Evolutionary conservation across 169 alveolate genomes (phyloP).

Genomic region (Eimeria necatrix): DNA sequence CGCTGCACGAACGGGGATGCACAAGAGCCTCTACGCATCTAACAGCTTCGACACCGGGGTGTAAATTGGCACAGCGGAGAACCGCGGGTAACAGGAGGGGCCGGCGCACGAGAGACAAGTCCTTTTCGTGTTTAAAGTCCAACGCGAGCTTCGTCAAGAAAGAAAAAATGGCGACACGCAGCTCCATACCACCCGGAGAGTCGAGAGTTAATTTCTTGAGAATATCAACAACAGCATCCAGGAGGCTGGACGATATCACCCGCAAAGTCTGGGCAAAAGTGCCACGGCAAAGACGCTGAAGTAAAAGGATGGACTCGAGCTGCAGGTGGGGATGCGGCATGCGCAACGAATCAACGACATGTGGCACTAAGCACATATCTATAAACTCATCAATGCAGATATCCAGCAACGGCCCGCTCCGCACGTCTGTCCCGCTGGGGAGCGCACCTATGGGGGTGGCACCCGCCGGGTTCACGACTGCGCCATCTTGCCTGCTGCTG

Average conservation of each 20-base stretch:
- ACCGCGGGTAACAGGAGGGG: slow-evolving; percentile 79
- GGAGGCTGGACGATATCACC: slow-evolving; percentile 67
- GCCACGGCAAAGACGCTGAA: slow-evolving; percentile 80
- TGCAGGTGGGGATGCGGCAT: slow-evolving; percentile 81
- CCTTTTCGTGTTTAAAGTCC: slow-evolving; percentile 74
- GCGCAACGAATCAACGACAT: slow-evolving; percentile 77
- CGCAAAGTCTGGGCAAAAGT: slow-evolving; percentile 79
- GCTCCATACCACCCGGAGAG: slow-evolving; percentile 74
- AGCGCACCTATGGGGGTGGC: background rate
- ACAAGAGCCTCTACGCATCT: slow-evolving; percentile 79
- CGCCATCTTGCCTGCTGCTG: slow-evolving; percentile 74
- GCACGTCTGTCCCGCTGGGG: slow-evolving; percentile 61
- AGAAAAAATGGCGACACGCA: slow-evolving; percentile 79
- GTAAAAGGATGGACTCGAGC: slow-evolving; percentile 78
- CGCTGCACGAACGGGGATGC: slow-evolving; percentile 69
- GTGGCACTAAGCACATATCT: slow-evolving; percentile 65
- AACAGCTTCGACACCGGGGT: slow-evolving; percentile 76
- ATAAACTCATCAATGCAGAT: slow-evolving; percentile 76
- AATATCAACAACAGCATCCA: slow-evolving; percentile 73
- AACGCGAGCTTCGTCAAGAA: slow-evolving; percentile 76
- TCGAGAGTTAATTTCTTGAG: slow-evolving; percentile 71
- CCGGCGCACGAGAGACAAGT: slow-evolving; percentile 75
- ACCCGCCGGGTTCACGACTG: slow-evolving; percentile 40
- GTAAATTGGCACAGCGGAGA: slow-evolving; percentile 71
- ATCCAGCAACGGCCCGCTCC: slow-evolving; percentile 79